These are phyloP conservation scores for Podospora appendiculata DNA, from an alignment of 495 filamentous ascomycete genomes.

Conservation along the genomic window DNA sequence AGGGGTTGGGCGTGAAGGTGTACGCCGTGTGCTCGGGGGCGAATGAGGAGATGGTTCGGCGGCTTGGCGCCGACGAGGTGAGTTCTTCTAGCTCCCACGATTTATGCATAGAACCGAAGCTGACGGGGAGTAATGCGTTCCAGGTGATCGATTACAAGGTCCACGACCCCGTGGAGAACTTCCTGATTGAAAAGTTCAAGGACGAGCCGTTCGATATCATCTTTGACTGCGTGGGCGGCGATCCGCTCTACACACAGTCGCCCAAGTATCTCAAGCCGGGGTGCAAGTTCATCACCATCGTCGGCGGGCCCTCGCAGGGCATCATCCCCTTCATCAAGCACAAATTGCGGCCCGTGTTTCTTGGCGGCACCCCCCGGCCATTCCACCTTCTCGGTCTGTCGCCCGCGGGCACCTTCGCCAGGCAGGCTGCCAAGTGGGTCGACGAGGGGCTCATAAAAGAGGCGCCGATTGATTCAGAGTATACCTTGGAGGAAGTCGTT, in stretches of 20 bases:
- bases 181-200: slow-evolving; percentile 18
- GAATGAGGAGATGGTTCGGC: slow-evolving; percentile 23
- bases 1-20: slow-evolving; percentile 24
- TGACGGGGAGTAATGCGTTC: background rate
- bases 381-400: slow-evolving; percentile 26
- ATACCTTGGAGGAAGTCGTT: slow-evolving; percentile 22
- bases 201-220: slow-evolving; percentile 28
- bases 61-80: slow-evolving; percentile 31
- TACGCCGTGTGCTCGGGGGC: slow-evolving; percentile 25
- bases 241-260: slow-evolving; percentile 22
- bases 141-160: slow-evolving; percentile 31
- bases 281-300: slow-evolving; percentile 32
- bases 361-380: slow-evolving; percentile 30
- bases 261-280: slow-evolving; percentile 28
- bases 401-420: slow-evolving; percentile 14
- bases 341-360: slow-evolving; percentile 20
- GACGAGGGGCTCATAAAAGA: slow-evolving; percentile 22
- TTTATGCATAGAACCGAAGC: background rate
- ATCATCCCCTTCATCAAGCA: slow-evolving; percentile 23
- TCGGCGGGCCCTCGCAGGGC: slow-evolving; percentile 20
- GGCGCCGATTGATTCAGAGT: slow-evolving; percentile 30
- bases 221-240: slow-evolving; percentile 31
- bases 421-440: slow-evolving; percentile 18
- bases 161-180: slow-evolving; percentile 15
- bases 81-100: slow-evolving; percentile 1